Percentiles rank a stretch among this genome's conserved stretches.
Evolutionary conservation across 2,329 filamentous ascomycete species (phyloP).

Genomic region (Paraphaeosphaeria sporulosa): DNA sequence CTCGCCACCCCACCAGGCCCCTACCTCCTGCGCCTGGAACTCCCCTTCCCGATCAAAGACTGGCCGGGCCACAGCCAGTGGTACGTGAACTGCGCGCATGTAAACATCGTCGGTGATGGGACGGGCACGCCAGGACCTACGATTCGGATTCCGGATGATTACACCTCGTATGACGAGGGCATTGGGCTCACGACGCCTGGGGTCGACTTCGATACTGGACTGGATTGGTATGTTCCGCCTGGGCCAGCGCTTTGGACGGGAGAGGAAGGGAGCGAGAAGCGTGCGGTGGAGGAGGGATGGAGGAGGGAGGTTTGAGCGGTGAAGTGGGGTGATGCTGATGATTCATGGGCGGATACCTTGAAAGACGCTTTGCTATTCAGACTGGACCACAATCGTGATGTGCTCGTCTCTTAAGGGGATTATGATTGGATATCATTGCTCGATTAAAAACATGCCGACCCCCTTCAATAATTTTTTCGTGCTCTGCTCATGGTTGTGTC

Average conservation of each 20-base stretch:
- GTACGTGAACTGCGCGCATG: constrained; percentile 22
- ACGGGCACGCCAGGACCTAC: constrained; percentile 16
- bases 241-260: constrained; percentile 16
- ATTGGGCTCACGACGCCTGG: constrained; percentile 12
- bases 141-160: constrained; percentile 17
- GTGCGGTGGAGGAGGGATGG: background rate
- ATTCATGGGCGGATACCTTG: too few species aligned
- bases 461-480: too few species aligned
- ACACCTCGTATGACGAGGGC: constrained; percentile 12
- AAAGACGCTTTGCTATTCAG: too few species aligned
- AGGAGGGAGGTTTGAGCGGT: too few species aligned
- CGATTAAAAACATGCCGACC: too few species aligned
- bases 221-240: constrained; percentile 15
- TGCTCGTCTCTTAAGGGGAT: too few species aligned
- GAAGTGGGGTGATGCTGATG: too few species aligned
- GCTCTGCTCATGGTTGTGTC: too few species aligned
- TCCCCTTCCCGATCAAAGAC: constrained; percentile 13
- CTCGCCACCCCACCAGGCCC: constrained; percentile 11
- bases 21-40: constrained; percentile 19
- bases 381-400: background rate
- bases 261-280: background rate
- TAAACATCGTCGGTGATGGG: constrained; percentile 16
- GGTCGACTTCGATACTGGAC: constrained; percentile 7
- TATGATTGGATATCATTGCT: too few species aligned
- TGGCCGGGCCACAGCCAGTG: constrained; percentile 19